Evolutionary conservation across 2,329 filamentous ascomycete species (phyloP).

Genomic region (Westerdykella aurantiaca): DNA sequence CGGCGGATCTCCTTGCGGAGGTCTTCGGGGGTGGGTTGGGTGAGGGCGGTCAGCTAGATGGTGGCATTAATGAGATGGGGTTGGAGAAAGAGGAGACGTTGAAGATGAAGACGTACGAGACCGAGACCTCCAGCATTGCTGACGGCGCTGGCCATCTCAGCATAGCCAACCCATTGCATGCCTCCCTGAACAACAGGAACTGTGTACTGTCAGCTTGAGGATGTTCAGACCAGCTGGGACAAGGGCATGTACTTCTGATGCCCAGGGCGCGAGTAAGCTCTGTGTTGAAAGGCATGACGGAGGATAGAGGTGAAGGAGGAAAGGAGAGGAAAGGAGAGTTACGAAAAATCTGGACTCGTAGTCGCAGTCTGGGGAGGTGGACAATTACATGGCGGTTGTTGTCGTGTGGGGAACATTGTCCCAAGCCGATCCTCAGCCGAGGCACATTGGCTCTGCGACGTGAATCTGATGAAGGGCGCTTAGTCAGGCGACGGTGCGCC

Average conservation of each 20-base stretch:
- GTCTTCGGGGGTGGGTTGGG: constrained; percentile 85
- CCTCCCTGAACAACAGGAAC: constrained; percentile 80
- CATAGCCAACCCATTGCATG: constrained; percentile 82
- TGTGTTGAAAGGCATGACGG: constrained; percentile 58
- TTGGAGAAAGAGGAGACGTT: not conserved
- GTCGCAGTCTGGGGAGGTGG: constrained; percentile 2
- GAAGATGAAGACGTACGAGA: constrained; percentile 43
- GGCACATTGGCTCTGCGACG: not conserved
- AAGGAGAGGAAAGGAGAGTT: not conserved
- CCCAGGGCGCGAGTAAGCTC: constrained; percentile 57
- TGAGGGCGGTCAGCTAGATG: constrained; percentile 67
- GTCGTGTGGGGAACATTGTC: constrained; percentile 13
- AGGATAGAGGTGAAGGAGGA: constrained; percentile 1
- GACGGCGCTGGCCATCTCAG: constrained; percentile 69
- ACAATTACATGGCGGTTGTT: constrained; percentile 10
- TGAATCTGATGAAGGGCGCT: too few species aligned
- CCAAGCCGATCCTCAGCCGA: constrained; percentile 1
- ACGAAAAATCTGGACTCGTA: not conserved
- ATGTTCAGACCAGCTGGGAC: constrained; percentile 1
- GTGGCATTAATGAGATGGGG: constrained; percentile 9
- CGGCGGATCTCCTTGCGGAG: constrained; percentile 88
- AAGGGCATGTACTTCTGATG: constrained; percentile 40
- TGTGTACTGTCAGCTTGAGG: constrained; percentile 45
- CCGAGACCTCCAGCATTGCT: constrained; percentile 65
- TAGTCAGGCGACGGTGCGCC: not conserved